phyloP scores from a whole-genome alignment of 73 alveolate species.

The Loxodes magnus region DNA sequence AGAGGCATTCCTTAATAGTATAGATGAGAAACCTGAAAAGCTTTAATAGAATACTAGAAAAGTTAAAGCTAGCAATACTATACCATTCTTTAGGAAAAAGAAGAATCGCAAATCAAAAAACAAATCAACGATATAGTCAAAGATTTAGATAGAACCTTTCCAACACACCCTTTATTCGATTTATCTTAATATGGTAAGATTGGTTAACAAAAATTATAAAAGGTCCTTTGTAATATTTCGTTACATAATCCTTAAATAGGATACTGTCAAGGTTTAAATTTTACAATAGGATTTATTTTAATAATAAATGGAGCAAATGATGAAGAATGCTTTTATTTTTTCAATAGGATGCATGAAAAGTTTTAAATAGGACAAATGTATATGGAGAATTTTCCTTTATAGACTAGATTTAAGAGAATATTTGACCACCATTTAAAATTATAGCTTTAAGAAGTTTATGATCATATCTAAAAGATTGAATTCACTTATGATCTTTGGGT shows the following conservation, averaged over 20 bases:
- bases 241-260: conserved; percentile 24
- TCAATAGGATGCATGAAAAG: conserved; percentile 22
- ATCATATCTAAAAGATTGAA: conserved; percentile 25
- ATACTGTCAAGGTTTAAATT: conserved; percentile 47
- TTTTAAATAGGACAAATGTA: conserved; percentile 26
- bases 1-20: too few relatives aligned
- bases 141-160: conserved; percentile 5
- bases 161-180: conserved; percentile 8
- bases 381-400: conserved; percentile 28
- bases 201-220: background rate
- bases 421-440: conserved; percentile 28
- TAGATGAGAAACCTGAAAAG: too few relatives aligned
- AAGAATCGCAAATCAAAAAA: too few relatives aligned
- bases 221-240: conserved; percentile 1
- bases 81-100: too few relatives aligned
- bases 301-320: conserved; percentile 48
- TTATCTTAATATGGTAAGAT: background rate
- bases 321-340: conserved; percentile 44
- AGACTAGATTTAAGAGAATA: conserved; percentile 15
- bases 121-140: too few relatives aligned
- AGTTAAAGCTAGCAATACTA: too few relatives aligned
- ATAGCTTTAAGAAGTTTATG: conserved; percentile 24
- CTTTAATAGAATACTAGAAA: too few relatives aligned
- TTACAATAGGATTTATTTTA: conserved; percentile 38
- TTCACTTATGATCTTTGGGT: conserved; percentile 33